Evolutionary conservation across 345 rosid species (phyloP).

Genomic region (Citropsis articulata): DNA sequence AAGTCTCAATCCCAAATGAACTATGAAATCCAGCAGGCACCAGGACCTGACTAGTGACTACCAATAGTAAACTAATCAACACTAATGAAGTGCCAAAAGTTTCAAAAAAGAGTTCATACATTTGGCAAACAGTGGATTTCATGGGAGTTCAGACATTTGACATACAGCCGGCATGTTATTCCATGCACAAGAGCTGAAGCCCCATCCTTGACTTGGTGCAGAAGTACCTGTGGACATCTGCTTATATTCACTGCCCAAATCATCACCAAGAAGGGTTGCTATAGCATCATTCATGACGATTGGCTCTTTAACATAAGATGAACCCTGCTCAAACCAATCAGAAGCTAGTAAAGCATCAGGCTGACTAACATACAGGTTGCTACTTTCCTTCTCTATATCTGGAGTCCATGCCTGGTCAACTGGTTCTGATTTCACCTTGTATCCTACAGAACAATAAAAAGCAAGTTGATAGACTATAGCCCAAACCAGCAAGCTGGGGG

Average conservation of each 20-base stretch:
- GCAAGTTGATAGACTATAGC: neutral
- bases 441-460: conserved; percentile 32
- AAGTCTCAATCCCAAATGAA: conserved; percentile 1
- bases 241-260: conserved; percentile 56
- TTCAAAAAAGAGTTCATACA: conserved; percentile 13
- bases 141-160: conserved; percentile 60
- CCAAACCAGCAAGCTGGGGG: neutral
- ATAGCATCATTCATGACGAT: conserved; percentile 55
- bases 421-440: conserved; percentile 42
- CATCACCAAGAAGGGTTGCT: conserved; percentile 68
- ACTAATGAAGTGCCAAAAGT: conserved; percentile 7
- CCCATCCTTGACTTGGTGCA: conserved; percentile 51
- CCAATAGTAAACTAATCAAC: conserved; percentile 16
- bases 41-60: conserved; percentile 8
- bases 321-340: conserved; percentile 67
- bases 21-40: conserved; percentile 14
- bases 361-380: conserved; percentile 23
- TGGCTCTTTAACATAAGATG: conserved; percentile 52
- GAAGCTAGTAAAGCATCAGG: conserved; percentile 73
- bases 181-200: conserved; percentile 67
- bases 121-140: conserved; percentile 19
- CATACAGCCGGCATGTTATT: conserved; percentile 83
- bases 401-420: conserved; percentile 33
- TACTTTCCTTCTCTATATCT: conserved; percentile 34
- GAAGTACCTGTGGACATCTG: conserved; percentile 50